phyloP scores from a whole-genome alignment of 441 rosid genomes.

The Erodium trifolium region DNA sequence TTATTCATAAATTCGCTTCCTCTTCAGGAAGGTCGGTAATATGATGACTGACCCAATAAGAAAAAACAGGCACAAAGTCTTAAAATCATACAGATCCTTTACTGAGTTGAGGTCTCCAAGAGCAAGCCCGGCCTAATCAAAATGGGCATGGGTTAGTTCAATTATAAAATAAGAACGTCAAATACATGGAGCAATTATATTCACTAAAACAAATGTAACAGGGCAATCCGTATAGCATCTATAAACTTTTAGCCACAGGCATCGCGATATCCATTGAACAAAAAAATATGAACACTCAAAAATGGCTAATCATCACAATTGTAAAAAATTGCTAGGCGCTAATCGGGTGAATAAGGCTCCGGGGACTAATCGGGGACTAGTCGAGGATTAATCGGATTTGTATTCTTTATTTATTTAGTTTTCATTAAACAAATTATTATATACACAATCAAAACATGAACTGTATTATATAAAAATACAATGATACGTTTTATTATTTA shows the following conservation, averaged over 20 bases:
- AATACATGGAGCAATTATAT: neutral
- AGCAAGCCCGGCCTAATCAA: conserved; percentile 79
- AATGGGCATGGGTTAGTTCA: neutral
- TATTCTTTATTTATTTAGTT: too few species aligned
- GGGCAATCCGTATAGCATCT: neutral
- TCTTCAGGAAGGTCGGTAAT: conserved; percentile 74
- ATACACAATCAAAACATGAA: too few species aligned
- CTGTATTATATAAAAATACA: too few species aligned
- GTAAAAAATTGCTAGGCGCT: too few species aligned
- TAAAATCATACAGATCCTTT: conserved; percentile 81
- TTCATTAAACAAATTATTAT: too few species aligned
- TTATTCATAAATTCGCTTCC: conserved; percentile 73
- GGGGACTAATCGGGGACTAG: too few species aligned
- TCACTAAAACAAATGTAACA: neutral
- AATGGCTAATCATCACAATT: too few species aligned
- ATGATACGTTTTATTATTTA: too few species aligned
- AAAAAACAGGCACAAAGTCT: conserved; percentile 74
- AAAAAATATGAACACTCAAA: neutral
- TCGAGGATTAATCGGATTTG: too few species aligned
- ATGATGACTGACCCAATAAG: conserved; percentile 73
- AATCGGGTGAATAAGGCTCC: too few species aligned
- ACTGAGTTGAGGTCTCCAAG: conserved; percentile 89
- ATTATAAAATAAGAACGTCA: conserved; percentile 3
- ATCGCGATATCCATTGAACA: too few species aligned
- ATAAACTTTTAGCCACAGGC: too few species aligned